A percentile compares a stretch with the other conserved stretches of the same genome.
Conservation (phyloP, 768 basidiomycete genomes). For the Pleurotus eryngii region DNA sequence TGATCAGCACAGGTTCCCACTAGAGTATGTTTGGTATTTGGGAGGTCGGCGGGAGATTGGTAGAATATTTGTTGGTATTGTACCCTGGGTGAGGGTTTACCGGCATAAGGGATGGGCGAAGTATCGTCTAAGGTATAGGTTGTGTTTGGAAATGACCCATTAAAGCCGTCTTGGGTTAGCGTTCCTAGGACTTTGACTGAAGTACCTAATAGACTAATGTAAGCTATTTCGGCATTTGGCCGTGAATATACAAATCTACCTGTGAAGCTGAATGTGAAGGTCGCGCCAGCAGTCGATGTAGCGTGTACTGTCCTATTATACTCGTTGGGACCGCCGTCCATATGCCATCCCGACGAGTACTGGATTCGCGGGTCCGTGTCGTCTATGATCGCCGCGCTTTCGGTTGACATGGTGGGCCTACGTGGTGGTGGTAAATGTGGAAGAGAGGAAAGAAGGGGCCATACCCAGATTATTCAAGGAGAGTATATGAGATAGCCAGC, state of each 20-base stretch:
- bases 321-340: not conserved
- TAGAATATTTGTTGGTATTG: conserved; percentile 6
- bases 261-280: not conserved
- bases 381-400: not conserved
- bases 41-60: not conserved
- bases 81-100: not conserved
- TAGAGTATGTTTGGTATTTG: not conserved
- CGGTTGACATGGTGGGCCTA: not conserved
- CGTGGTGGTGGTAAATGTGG: too few relatives aligned
- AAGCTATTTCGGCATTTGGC: not conserved
- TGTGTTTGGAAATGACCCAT: not conserved
- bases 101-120: not conserved
- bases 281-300: not conserved
- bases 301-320: not conserved
- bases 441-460: too few relatives aligned
- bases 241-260: not conserved
- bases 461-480: too few relatives aligned
- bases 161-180: not conserved
- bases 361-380: not conserved
- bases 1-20: not conserved
- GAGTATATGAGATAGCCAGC: too few relatives aligned
- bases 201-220: not conserved
- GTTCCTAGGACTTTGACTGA: not conserved
- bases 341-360: not conserved
- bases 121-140: not conserved